Base-by-base conservation (phyloP, 2,329 filamentous ascomycete species). In the Talaromyces pinophilus region DNA sequence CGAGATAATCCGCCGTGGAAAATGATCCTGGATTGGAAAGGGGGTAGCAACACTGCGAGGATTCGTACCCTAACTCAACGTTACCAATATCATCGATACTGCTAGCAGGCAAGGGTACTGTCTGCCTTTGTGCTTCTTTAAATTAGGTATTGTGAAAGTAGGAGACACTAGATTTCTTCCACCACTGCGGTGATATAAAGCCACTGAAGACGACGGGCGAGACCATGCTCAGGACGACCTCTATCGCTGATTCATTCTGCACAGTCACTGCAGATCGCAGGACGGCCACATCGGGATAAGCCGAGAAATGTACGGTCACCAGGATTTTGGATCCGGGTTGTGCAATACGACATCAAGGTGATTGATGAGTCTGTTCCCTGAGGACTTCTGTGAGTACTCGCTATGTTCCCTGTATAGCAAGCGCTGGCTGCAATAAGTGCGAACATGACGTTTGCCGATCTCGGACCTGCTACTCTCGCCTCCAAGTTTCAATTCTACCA, bases 91-190 rank as follows among this genome's bases (percentile, higher is more conserved):
- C 69, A 63, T 78, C 75, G 2, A 78, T 44, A 1, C 75, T 74
- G 3, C 75, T 62, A 25, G 70, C 70, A 6, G 75, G 72, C 5
- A 77, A 69, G 4, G 66, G 63, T 11, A 69, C 63, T 2, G 71
- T 70, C 1, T 68, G 68, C 77, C 77, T 78, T 59, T 77, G 75
- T 0, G 74, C 73, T 65, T 78, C 76, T 46, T n/a, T 46, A 11
- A 46, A 46, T n/a, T n/a, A 46, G 44, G 44, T 46, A 6, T 46
- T 22, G 44, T 46, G 44, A 46, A n/a, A 7, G 44, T 46, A 46
- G 44, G 42, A 46, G 42, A 46, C n/a, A 15, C n/a, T 46, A 17
- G 22, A 46, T 46, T 46, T 22, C n/a, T 46, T 46, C 44, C 44
- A 46, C n/a, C n/a, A 46, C 44, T 11, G n/a, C 44, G n/a, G 44